phyloP scores from a whole-genome alignment of 208 protist species.

The Trypanosoma grayi region DNA sequence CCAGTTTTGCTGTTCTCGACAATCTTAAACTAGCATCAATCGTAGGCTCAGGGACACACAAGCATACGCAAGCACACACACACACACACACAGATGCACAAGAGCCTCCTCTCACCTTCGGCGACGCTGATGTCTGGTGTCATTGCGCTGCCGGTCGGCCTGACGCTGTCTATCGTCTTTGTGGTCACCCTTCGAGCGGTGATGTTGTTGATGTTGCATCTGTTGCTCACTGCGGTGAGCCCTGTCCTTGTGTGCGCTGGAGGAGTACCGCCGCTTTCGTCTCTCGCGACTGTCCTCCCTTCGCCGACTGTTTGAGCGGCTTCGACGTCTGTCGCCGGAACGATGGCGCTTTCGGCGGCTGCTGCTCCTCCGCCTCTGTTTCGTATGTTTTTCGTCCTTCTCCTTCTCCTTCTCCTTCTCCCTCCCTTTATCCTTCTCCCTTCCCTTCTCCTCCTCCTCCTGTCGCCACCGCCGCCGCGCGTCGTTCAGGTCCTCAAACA shows the following conservation, averaged over 20 bases:
- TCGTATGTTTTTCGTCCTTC: slow-evolving; percentile 20
- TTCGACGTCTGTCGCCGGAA: slow-evolving; percentile 5
- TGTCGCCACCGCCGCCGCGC: slow-evolving; percentile 21
- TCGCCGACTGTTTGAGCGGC: slow-evolving; percentile 10
- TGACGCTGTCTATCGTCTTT: slow-evolving; percentile 15
- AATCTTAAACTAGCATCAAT: no score
- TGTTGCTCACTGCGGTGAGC: slow-evolving; percentile 7
- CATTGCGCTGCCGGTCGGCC: slow-evolving; percentile 7
- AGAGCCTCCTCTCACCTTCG: not conserved
- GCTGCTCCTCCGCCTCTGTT: slow-evolving; percentile 19
- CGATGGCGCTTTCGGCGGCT: slow-evolving; percentile 18
- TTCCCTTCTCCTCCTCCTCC: slow-evolving; percentile 14
- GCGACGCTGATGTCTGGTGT: slow-evolving; percentile 7
- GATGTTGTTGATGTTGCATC: slow-evolving; percentile 1
- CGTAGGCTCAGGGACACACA: no score
- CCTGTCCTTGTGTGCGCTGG: not conserved
- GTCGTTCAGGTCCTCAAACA: slow-evolving; percentile 28
- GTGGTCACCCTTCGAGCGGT: slow-evolving; percentile 3
- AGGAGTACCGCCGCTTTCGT: not conserved
- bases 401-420: slow-evolving; percentile 16
- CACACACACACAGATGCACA: not conserved
- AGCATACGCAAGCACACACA: not conserved
- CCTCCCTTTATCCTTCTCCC: slow-evolving; percentile 16
- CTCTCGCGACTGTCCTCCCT: slow-evolving; percentile 3
- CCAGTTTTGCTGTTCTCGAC: no score